phyloP scores from a whole-genome alignment of 2,329 filamentous ascomycete species.

The Fusarium guadeloupense region DNA sequence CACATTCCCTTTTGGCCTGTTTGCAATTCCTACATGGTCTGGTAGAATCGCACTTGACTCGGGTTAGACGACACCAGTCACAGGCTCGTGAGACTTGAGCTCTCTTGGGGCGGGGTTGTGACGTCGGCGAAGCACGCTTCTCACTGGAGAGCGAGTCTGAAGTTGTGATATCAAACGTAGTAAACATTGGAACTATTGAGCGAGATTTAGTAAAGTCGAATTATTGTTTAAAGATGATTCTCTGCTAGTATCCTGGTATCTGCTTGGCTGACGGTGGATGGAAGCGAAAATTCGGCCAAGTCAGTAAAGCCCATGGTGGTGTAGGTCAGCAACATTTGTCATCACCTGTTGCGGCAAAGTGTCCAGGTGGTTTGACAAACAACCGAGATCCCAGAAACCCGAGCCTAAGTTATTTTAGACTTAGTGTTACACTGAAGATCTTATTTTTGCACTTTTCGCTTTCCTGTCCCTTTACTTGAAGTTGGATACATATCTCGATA shows the following conservation, averaged over 20 bases:
- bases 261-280: neutral
- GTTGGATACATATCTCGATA: too few species aligned
- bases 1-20: constrained; percentile 38
- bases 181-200: constrained; percentile 29
- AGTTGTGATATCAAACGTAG: constrained; percentile 35
- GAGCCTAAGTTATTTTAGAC: too few species aligned
- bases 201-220: neutral
- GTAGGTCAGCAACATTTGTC: constrained; percentile 7
- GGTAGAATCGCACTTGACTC: constrained; percentile 44
- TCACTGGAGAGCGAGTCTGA: constrained; percentile 27
- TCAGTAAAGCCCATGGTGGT: constrained; percentile 10
- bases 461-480: too few species aligned
- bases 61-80: constrained; percentile 45
- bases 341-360: neutral
- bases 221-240: neutral
- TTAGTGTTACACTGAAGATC: neutral
- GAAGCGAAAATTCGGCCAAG: too few species aligned
- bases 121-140: constrained; percentile 21
- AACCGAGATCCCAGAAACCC: too few species aligned
- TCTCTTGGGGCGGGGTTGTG: constrained; percentile 41
- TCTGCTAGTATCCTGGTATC: neutral
- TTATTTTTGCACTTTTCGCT: too few species aligned
- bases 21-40: constrained; percentile 43
- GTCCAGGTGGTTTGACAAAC: neutral
- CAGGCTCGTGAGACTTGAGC: constrained; percentile 45